phyloP scores from a whole-genome alignment of 352 stramenopile species.

The Globisporangium alternatum region DNA sequence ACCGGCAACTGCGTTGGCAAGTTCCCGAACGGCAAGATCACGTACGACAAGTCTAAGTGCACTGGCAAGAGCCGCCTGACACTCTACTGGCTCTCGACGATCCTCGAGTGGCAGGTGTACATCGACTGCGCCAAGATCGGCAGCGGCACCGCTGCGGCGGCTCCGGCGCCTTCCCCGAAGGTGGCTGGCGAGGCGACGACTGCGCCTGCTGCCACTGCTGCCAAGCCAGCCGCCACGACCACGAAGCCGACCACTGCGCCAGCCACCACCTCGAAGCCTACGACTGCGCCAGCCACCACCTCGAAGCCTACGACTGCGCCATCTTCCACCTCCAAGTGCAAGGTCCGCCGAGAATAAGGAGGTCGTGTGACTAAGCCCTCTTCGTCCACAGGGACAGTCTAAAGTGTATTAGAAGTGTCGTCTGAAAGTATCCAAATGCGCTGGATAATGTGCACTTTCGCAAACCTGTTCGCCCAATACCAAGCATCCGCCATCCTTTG shows the following conservation, averaged over 20 bases:
- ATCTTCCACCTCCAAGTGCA: conserved; percentile 7
- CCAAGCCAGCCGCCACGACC: not conserved
- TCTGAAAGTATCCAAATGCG: not conserved
- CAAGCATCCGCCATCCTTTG: not conserved
- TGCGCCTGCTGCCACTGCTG: not conserved
- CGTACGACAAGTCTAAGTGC: not conserved
- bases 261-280: not conserved
- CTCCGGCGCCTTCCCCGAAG: no score
- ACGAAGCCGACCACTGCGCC: not conserved
- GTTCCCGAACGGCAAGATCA: not conserved
- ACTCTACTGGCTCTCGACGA: no score
- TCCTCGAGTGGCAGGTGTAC: no score
- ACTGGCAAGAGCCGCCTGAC: no score
- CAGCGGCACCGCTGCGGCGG: not conserved
- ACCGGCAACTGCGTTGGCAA: not conserved
- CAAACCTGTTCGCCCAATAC: not conserved
- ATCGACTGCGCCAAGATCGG: no score
- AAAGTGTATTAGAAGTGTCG: not conserved
- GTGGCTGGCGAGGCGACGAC: not conserved
- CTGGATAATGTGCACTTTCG: not conserved
- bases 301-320: not conserved
- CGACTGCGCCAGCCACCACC: not conserved
- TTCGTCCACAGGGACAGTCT: not conserved
- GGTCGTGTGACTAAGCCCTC: not conserved
- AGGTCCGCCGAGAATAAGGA: conserved; percentile 4